Evolutionary conservation across 2,329 filamentous ascomycete species (phyloP), one percentile per base, ranked within the genome.

Genomic region (Fusarium sp.): DNA sequence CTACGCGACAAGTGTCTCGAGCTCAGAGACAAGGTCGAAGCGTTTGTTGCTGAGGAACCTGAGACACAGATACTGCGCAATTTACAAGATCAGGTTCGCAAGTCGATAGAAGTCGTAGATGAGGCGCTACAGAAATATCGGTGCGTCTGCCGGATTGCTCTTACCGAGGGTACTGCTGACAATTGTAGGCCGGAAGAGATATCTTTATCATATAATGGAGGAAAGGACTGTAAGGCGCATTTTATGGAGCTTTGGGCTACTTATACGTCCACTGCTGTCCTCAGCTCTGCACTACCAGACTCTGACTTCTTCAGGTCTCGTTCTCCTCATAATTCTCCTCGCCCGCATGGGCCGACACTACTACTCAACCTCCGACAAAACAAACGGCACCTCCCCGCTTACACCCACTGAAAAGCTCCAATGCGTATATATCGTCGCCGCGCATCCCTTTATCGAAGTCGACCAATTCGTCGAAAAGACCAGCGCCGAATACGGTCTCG

Each of bases 131-230:
- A 87, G 66, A 85, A 85, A 75, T 98, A 97, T 78, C 86, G 86
- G 90, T 96, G 81, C 18, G 55, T 55, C 21, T 15, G 17, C 11
- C 23, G 37, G 10, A 18, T 37, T 40, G 35, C 36, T 45, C 35
- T 25, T 31, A 43, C 54, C 17, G 42, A 46, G 40, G 20, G 41
- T 45, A 27, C 6, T 36, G 47, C 66, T 74, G 56, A 67, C 48
- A 17, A 18, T n/a, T 43, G 27, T 46, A 96, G 92, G 59, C 86
- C 91, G 65, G 85, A 90, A 59, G 87, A 96, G 76, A 85, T 98
- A 63, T 93, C 94, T 7, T 84, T 98, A 67, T 97, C 95, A 57
- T 99, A 97, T 81, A 99, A 99, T 74, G 96, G 96, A 76, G 96
- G 96, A 63, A 99, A 99, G 79, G 96, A 98, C 84, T 98, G 66